Evolutionary conservation across 768 basidiomycete genomes (phyloP), one percentile per base, ranked within the genome.

Genomic region (Amylocystis lapponica): DNA sequence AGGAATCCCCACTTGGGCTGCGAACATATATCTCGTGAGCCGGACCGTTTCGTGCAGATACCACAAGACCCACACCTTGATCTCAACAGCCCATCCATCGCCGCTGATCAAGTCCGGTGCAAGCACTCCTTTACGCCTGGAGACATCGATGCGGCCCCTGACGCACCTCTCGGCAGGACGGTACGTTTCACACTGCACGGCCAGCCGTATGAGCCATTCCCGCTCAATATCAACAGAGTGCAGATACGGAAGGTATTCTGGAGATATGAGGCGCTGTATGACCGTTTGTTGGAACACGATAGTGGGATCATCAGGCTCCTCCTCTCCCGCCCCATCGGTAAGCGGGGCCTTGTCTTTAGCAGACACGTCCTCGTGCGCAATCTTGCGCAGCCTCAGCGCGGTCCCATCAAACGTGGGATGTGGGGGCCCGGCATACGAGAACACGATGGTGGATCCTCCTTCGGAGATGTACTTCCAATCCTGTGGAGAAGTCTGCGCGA

Each of bases 1-100:
- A 97, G 64, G 63, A 99, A 96, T 3, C 82, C 91, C 94, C 95
- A 99, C 70, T 99, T 99, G 25, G 95, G 95, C 95, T 96, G 57
- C 4, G 25, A 41, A 27, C 14, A 31, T 33, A 13, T 16, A 16
- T 13, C n/a, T n/a, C n/a, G 8, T 31, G 5, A n/a, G 14, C 22
- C 27, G 41, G 30, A 39, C 21, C 14, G 26, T 9, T 19, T 14
- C 9, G 10, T 11, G 26, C 16, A 30, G 21, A 44, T 34, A 31
- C 31, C 13, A 27, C 21, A 40, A n/a, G 27, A n/a, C n/a, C n/a
- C 21, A 48, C 60, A 90, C 95, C 80, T 98, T 98, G 62, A 97
- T 90, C 67, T 97, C 95, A 3, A 96, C 74, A 2, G 85, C 79
- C 34, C 92, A 62, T 36, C 75, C 76, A 37, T 69, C 51, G 7